Evolutionary conservation across 768 basidiomycete species (phyloP), one percentile per base, ranked within the genome.

Genomic region (Boletus reticulatus): DNA sequence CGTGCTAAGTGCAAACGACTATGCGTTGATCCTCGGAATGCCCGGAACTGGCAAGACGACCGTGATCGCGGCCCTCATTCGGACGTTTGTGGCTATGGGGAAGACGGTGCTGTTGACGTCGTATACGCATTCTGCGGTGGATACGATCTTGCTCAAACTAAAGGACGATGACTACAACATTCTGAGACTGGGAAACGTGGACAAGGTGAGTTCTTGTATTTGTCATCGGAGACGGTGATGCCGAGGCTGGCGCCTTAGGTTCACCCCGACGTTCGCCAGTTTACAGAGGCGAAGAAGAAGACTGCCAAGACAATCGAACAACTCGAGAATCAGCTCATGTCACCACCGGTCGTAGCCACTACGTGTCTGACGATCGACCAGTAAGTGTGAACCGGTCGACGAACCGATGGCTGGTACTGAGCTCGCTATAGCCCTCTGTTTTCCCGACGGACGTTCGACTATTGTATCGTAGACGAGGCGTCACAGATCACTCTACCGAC

Each of bases 21-120:
- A 98, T 67, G 88, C 95, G 1, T 74, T 98, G 53, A 83, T 99
- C 27, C 78, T 98, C 8, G 97, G 97, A 16, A 98, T 98, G 97
- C 97, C 97, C 9, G 97, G 97, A 1, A 98, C 96, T 5, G 96
- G 97, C 9, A 99, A 99, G 74, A 97, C 96, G 42, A 96, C 94
- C 1, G 89, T 97, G 5, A 89, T 97, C 57, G 92, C 91, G 1
- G 87, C 92, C 32, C 81, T 97, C 46, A 94, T 98, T 66, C 80
- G 83, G 63, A 80, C 80, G 46, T 73, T 98, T 14, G 92, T 94
- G 2, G 79, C 72, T 38, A 76, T 84, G 73, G 92, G 92, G 8
- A 95, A 97, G 77, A 90, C 83, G 0, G 91, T 98, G 6, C 73
- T 99, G 24, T 72, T 98, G 57, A 90, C 90, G 8, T 92, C 91